phyloP scores from a whole-genome alignment of 768 basidiomycete species.

The Asterophora parasitica region DNA sequence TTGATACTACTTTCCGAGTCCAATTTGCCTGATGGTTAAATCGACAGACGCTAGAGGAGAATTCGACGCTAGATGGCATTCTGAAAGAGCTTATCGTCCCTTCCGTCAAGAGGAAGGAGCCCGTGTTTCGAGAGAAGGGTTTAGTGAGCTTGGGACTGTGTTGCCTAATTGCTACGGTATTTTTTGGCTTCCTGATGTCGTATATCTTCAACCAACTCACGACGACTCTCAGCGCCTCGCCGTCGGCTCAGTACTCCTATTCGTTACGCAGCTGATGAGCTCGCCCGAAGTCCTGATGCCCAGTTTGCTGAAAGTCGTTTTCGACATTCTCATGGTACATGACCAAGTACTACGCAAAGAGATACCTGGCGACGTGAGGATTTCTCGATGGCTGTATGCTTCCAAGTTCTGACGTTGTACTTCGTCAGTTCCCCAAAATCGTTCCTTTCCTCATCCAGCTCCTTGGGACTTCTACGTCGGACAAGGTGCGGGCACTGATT shows the following conservation, averaged over 20 bases:
- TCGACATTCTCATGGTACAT: constrained; percentile 86
- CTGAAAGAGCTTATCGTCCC: constrained; percentile 83
- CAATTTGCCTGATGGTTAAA: not conserved
- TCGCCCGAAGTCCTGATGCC: constrained; percentile 63
- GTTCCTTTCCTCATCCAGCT: constrained; percentile 31
- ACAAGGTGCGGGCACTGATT: constrained; percentile 59
- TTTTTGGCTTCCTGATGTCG: constrained; percentile 1
- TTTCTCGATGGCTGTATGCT: not conserved
- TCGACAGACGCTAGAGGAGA: constrained; percentile 57
- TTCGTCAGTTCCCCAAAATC: constrained; percentile 18
- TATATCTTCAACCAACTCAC: not conserved
- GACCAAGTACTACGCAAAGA: constrained; percentile 45
- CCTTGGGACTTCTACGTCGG: constrained; percentile 44
- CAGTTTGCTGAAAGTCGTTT: constrained; percentile 71
- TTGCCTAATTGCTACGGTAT: constrained; percentile 68
- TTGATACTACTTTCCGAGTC: not conserved
- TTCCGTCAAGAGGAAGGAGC: constrained; percentile 73
- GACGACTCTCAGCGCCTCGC: constrained; percentile 26
- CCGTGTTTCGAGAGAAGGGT: constrained; percentile 56
- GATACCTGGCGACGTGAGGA: constrained; percentile 19
- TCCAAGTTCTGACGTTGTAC: not conserved
- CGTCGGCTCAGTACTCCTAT: constrained; percentile 48
- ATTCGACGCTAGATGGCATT: constrained; percentile 68
- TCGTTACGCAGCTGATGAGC: constrained; percentile 54
- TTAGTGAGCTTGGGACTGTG: constrained; percentile 68